phyloP scores from a whole-genome alignment of 768 basidiomycete species.

The Lactarius quietus region DNA sequence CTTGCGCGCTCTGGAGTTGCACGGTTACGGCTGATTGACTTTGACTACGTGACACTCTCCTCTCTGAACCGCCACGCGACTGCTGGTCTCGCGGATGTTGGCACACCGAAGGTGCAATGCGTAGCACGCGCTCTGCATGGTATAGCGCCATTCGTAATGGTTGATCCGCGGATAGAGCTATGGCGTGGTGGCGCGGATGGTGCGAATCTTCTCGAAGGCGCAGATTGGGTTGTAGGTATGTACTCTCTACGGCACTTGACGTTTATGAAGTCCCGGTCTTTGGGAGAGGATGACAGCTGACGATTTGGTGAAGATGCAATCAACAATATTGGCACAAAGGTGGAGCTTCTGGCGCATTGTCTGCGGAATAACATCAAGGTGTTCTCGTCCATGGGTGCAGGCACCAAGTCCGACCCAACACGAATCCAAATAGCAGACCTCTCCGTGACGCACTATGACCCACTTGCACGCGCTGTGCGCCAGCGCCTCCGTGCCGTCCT shows the following conservation, averaged over 20 bases:
- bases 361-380: slow-evolving; percentile 77
- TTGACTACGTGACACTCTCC: slow-evolving; percentile 93
- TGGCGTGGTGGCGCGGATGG: slow-evolving; percentile 80
- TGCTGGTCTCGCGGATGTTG: slow-evolving; percentile 85
- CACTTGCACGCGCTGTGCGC: slow-evolving; percentile 88
- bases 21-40: slow-evolving; percentile 81
- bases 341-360: slow-evolving; percentile 89
- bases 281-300: slow-evolving; percentile 14
- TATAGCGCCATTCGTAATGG: slow-evolving; percentile 81
- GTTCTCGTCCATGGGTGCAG: slow-evolving; percentile 96
- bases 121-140: slow-evolving; percentile 63
- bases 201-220: slow-evolving; percentile 66
- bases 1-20: slow-evolving; percentile 83
- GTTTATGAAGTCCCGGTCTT: not conserved
- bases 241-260: not conserved
- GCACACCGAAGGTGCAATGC: slow-evolving; percentile 85
- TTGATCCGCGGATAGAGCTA: slow-evolving; percentile 79
- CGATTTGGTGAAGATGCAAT: slow-evolving; percentile 66
- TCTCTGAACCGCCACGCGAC: slow-evolving; percentile 95
- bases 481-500: slow-evolving; percentile 55
- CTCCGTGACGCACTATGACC: slow-evolving; percentile 88
- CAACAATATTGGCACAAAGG: slow-evolving; percentile 96
- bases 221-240: slow-evolving; percentile 92
- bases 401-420: slow-evolving; percentile 92
- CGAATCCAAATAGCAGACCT: slow-evolving; percentile 95